Evolutionary conservation across 345 rosid genomes (phyloP).

Genomic region (Hibiscus trionum): DNA sequence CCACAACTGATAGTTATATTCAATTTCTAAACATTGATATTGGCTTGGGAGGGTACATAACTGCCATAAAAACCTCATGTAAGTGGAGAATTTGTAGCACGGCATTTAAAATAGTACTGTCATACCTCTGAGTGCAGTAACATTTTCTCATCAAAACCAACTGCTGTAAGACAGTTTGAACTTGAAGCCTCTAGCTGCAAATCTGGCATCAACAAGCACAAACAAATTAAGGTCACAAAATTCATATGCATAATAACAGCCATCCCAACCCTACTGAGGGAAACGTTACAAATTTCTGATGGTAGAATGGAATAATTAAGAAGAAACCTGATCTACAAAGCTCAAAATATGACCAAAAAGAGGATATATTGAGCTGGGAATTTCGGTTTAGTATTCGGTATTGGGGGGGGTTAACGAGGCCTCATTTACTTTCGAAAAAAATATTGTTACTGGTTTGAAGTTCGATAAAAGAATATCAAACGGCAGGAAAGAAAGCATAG

Average conservation of each 20-base stretch:
- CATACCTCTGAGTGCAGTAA: conserved; percentile 91
- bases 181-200: conserved; percentile 22
- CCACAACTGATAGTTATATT: background rate
- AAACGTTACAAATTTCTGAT: background rate
- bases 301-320: background rate
- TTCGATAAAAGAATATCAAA: background rate
- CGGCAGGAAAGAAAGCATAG: background rate
- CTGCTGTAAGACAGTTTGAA: conserved; percentile 41
- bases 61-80: conserved; percentile 1
- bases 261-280: too few species aligned
- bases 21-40: background rate
- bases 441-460: background rate
- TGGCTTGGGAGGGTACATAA: background rate
- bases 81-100: background rate
- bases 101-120: background rate
- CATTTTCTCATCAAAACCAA: conserved; percentile 94
- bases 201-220: conserved; percentile 20
- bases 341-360: background rate
- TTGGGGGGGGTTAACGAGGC: too few species aligned
- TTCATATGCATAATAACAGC: background rate
- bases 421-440: too few species aligned
- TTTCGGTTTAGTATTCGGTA: background rate
- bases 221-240: conserved; percentile 4
- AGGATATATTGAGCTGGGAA: background rate
- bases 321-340: background rate